Conservation (phyloP, 192 early-diverging fungal genomes). For the Coemansia sp. region DNA sequence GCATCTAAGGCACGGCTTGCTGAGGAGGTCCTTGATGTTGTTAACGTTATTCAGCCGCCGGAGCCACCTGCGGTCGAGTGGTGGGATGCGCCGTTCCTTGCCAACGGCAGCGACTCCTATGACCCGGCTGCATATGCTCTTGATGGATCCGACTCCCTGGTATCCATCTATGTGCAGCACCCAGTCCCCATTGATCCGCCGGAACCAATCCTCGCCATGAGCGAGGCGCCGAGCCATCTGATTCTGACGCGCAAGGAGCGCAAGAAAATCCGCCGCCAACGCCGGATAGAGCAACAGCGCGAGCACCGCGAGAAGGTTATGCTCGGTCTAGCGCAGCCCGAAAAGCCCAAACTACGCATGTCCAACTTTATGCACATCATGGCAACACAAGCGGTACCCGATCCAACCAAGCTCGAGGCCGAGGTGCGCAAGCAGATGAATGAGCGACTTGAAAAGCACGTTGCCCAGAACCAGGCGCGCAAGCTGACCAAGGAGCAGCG, state of each 20-base stretch:
- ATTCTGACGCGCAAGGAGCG: slow-evolving; percentile 66
- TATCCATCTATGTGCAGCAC: slow-evolving; percentile 42
- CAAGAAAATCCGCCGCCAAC: slow-evolving; percentile 91
- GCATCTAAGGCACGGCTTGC: slow-evolving; percentile 30
- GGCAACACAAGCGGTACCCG: slow-evolving; percentile 92
- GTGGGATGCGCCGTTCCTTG: slow-evolving; percentile 92
- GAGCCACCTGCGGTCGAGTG: slow-evolving; percentile 86
- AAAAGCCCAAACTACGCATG: slow-evolving; percentile 88
- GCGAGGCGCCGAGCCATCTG: slow-evolving; percentile 28
- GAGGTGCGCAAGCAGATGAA: slow-evolving; percentile 87
- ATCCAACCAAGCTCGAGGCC: slow-evolving; percentile 93
- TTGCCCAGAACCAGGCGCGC: slow-evolving; percentile 77
- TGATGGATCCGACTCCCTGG: slow-evolving; percentile 58
- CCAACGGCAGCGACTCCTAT: slow-evolving; percentile 64
- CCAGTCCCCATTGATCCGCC: slow-evolving; percentile 41
- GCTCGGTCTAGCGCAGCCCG: slow-evolving; percentile 88
- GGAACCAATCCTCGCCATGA: slow-evolving; percentile 17
- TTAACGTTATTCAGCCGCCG: slow-evolving; percentile 56
- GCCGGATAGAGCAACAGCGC: slow-evolving; percentile 77
- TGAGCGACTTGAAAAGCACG: slow-evolving; percentile 75
- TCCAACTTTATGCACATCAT: slow-evolving; percentile 94
- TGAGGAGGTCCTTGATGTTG: slow-evolving; percentile 35
- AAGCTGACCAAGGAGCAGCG: slow-evolving; percentile 89
- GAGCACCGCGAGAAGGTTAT: slow-evolving; percentile 96
- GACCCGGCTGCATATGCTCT: slow-evolving; percentile 52